phyloP scores from a whole-genome alignment of 2,329 filamentous ascomycete genomes.

The Paramyrothecium roridum region DNA sequence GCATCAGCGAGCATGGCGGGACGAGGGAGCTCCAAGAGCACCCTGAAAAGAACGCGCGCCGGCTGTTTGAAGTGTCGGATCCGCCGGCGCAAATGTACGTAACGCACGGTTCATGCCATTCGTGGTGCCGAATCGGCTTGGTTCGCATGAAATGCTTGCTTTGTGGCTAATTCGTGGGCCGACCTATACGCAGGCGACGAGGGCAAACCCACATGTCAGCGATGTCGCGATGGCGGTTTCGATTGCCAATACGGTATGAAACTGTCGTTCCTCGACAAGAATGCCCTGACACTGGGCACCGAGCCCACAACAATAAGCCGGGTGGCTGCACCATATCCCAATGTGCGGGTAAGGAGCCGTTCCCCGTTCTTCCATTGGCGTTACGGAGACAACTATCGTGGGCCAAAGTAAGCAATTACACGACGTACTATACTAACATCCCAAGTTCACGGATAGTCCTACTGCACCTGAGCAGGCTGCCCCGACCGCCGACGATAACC shows the following conservation, averaged over 20 bases:
- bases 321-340: slow-evolving; percentile 4
- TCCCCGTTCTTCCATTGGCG: too few species aligned
- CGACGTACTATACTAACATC: too few species aligned
- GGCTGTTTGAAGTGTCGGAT: slow-evolving; percentile 47
- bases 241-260: slow-evolving; percentile 45
- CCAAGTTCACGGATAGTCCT: too few species aligned
- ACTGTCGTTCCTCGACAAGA: slow-evolving; percentile 46
- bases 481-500: too few species aligned
- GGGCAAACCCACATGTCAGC: slow-evolving; percentile 43
- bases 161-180: not conserved
- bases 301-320: slow-evolving; percentile 11
- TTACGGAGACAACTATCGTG: too few species aligned
- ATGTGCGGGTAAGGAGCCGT: too few species aligned
- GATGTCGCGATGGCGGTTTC: slow-evolving; percentile 42
- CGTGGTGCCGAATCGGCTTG: too few species aligned
- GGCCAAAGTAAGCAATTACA: too few species aligned
- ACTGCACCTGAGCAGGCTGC: too few species aligned
- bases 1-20: too few species aligned
- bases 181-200: slow-evolving; percentile 40
- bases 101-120: not conserved
- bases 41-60: slow-evolving; percentile 31
- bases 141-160: too few species aligned
- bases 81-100: slow-evolving; percentile 44
- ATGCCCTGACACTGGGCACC: slow-evolving; percentile 34
- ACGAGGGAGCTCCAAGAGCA: slow-evolving; percentile 12